phyloP scores from a whole-genome alignment of 148 eudicot genomes.

The Persicaria maculosa region DNA sequence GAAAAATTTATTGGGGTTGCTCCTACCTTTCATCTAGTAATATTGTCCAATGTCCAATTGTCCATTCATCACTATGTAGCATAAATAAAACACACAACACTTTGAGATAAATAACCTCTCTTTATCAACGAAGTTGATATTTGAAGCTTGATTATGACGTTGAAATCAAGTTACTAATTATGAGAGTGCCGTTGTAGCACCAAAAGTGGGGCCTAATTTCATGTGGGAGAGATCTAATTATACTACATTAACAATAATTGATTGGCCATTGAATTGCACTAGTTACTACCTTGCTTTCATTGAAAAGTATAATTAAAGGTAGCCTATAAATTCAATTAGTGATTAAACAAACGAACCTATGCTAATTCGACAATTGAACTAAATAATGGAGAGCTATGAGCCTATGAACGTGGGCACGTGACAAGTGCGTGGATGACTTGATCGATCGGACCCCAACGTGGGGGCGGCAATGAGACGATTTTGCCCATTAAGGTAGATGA shows the following conservation, averaged over 20 bases:
- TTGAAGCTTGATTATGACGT: not conserved
- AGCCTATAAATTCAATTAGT: not conserved
- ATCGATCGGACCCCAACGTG: not conserved
- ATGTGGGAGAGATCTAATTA: not conserved
- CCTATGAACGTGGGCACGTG: constrained; percentile 8
- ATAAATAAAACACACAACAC: too few species aligned
- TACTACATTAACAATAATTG: not conserved
- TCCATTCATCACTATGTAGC: too few species aligned
- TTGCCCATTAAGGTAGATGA: not conserved
- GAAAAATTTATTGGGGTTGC: too few species aligned
- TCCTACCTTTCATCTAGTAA: too few species aligned
- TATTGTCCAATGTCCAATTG: too few species aligned
- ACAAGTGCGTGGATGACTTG: not conserved
- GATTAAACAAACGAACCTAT: not conserved
- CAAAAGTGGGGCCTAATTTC: not conserved
- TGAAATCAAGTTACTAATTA: constrained; percentile 2
- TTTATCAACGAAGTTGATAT: not conserved
- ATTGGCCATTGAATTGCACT: not conserved
- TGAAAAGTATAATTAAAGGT: constrained; percentile 3
- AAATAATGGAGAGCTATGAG: not conserved
- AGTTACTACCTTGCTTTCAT: not conserved
- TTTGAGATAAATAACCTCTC: too few species aligned
- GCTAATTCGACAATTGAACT: not conserved
- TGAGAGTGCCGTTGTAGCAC: not conserved
- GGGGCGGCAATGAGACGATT: not conserved